Evolutionary conservation across 768 basidiomycete genomes (phyloP).

Genomic region (Terana coerulea): DNA sequence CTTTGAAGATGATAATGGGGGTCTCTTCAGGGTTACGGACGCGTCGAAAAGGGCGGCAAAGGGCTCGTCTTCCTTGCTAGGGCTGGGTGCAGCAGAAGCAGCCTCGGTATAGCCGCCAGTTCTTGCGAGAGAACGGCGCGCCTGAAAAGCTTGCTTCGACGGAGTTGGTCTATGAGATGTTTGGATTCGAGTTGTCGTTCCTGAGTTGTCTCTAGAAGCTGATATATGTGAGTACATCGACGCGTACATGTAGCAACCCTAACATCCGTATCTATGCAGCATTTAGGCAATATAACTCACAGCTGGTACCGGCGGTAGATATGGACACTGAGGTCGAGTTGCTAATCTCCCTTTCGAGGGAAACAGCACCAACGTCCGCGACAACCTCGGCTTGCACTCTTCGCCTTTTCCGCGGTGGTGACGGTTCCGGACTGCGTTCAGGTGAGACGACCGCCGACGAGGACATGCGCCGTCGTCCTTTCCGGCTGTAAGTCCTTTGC

Average conservation of each 20-base stretch:
- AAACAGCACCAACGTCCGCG: too few relatives aligned
- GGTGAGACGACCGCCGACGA: not conserved
- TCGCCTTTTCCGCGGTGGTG: not conserved
- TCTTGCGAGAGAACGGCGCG: conserved; percentile 8
- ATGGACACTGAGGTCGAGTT: too few relatives aligned
- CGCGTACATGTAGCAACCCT: too few relatives aligned
- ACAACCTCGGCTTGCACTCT: conserved; percentile 1
- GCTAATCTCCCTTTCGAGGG: too few relatives aligned
- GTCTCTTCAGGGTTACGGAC: not conserved
- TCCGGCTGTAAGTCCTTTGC: conserved; percentile 35
- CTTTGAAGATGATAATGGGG: conserved; percentile 1
- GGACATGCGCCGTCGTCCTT: conserved; percentile 21
- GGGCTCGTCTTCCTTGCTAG: not conserved
- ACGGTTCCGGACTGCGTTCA: conserved; percentile 1
- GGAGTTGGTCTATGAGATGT: not conserved
- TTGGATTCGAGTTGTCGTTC: not conserved
- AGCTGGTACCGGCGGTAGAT: too few relatives aligned
- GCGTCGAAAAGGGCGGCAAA: conserved; percentile 40
- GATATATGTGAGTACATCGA: not conserved
- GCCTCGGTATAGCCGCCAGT: not conserved
- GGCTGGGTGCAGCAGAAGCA: conserved; percentile 5
- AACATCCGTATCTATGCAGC: too few relatives aligned
- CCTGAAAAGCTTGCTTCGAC: not conserved
- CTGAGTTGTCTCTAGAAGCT: not conserved
- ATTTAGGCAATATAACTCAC: too few relatives aligned